These are phyloP conservation scores for Cytospora piceae DNA, from an alignment of 2,329 filamentous ascomycete genomes.

Conservation along the genomic window DNA sequence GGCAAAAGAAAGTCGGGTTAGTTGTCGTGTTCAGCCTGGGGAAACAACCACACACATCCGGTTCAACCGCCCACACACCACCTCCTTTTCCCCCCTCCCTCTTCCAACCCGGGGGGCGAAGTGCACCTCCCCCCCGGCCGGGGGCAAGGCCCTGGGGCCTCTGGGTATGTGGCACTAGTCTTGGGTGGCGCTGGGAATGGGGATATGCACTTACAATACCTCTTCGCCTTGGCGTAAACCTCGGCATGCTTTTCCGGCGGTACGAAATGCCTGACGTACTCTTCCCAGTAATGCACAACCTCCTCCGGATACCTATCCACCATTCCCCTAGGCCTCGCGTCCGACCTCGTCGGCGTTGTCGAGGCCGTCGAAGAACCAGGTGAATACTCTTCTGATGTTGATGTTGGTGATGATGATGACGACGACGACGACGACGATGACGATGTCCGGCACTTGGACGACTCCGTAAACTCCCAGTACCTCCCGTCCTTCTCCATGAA, in stretches of 20 bases:
- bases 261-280: slow-evolving; percentile 26
- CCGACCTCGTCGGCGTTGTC: slow-evolving; percentile 3
- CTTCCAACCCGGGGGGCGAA: background rate
- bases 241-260: slow-evolving; percentile 21
- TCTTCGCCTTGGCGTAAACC: slow-evolving; percentile 22
- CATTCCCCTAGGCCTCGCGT: slow-evolving; percentile 25
- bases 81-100: background rate
- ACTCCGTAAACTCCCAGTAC: slow-evolving; percentile 27
- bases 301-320: slow-evolving; percentile 29
- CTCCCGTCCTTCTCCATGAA: slow-evolving; percentile 25
- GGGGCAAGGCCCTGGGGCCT: too few species aligned
- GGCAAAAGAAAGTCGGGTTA: background rate
- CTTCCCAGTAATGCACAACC: slow-evolving; percentile 30
- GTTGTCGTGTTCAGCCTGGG: background rate
- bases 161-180: too few species aligned
- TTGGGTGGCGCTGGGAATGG: background rate
- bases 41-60: too few species aligned
- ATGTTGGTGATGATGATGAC: background rate
- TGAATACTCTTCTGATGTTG: background rate
- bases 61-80: background rate
- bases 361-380: background rate
- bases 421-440: background rate
- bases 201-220: slow-evolving; percentile 14
- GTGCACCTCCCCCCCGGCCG: too few species aligned
- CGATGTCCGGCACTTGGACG: slow-evolving; percentile 23